Conservation (phyloP, 805 yeast species). For the Zygosaccharomyces rouxii region DNA sequence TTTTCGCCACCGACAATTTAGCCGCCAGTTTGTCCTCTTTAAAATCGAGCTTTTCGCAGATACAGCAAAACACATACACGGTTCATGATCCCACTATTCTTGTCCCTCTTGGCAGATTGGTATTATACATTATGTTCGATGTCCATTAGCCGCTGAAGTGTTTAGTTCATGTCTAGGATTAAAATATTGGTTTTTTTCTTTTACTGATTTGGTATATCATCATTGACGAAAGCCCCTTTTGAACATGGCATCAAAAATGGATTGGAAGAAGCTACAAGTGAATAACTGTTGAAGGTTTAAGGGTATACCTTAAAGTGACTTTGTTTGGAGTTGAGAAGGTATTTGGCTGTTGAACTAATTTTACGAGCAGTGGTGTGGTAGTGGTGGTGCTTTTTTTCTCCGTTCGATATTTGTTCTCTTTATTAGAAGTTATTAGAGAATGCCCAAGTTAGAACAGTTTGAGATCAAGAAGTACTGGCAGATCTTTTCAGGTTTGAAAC, state of each 20-base stretch:
- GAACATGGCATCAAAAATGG: background rate
- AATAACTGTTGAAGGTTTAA: background rate
- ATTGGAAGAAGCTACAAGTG: background rate
- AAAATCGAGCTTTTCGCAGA: background rate
- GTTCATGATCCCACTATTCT: background rate
- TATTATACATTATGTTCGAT: background rate
- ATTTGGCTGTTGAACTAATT: background rate
- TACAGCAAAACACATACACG: background rate
- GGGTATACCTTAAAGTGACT: background rate
- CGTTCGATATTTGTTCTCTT: background rate
- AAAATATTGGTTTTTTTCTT: background rate
- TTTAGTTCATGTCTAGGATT: background rate
- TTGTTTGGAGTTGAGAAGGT: background rate
- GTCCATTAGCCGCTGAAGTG: background rate
- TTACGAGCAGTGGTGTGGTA: background rate
- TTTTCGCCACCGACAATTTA: background rate
- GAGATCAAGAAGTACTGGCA: constrained; percentile 98
- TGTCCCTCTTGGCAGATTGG: background rate
- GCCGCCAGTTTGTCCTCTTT: background rate
- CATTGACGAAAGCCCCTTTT: background rate
- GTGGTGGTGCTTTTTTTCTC: background rate
- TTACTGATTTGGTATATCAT: background rate
- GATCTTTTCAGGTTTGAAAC: constrained; percentile 85
- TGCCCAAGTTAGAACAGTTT: constrained; percentile 83
- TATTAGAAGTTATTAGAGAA: constrained; percentile 6